Conservation (phyloP, 345 rosid species). For the Eucalyptus regnans region DNA sequence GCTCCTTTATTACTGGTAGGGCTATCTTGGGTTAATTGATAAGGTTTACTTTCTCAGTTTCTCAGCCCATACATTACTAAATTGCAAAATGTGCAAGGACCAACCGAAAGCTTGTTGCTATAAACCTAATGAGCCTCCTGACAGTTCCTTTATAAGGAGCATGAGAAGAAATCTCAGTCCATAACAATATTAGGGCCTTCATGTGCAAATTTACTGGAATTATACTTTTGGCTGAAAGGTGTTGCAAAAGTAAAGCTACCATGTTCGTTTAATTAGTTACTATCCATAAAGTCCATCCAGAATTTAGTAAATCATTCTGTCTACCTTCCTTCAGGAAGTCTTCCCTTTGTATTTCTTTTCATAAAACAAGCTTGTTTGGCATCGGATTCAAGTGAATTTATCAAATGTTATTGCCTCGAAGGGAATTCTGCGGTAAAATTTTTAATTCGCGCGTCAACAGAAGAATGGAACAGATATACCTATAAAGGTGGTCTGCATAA, state of each 20-base stretch:
- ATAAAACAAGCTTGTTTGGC: not conserved
- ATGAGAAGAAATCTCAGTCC: not conserved
- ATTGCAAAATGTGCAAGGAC: not conserved
- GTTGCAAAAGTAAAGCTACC: not conserved
- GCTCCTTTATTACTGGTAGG: slow-evolving; percentile 67
- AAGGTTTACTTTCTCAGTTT: not conserved
- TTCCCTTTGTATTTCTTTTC: not conserved
- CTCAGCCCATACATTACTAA: not conserved
- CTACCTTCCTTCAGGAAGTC: not conserved
- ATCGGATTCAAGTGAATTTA: not conserved
- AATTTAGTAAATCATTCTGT: not conserved
- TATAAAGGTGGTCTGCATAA: not conserved
- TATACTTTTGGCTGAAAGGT: not conserved
- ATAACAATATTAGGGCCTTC: not conserved
- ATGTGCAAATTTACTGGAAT: not conserved
- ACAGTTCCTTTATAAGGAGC: not conserved
- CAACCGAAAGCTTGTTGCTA: not conserved
- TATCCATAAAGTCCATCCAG: not conserved
- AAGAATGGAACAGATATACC: not conserved
- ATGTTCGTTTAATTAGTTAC: not conserved
- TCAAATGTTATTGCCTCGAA: not conserved
- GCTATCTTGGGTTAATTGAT: not conserved
- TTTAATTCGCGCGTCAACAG: not conserved
- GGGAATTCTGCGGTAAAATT: not conserved
- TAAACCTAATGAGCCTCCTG: not conserved